These are phyloP conservation scores for Penicillium griseofulvum DNA, from an alignment of 2,329 filamentous ascomycete genomes.

Conservation along the genomic window DNA sequence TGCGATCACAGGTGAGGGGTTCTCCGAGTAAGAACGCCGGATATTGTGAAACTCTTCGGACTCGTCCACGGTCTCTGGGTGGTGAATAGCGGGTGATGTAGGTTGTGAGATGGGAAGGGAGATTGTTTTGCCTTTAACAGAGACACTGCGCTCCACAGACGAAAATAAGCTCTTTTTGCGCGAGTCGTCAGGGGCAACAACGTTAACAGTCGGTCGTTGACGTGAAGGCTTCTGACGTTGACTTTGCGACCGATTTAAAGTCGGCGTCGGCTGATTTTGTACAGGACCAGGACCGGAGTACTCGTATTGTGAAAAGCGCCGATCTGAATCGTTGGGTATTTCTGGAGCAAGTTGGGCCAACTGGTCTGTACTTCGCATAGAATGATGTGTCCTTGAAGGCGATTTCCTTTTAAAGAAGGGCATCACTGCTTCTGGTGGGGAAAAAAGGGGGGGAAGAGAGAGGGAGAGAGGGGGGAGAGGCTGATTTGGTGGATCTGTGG, in stretches of 20 bases:
- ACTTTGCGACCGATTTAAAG: conserved; percentile 26
- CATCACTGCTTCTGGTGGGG: conserved; percentile 17
- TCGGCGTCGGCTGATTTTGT: conserved; percentile 1
- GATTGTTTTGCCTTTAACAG: conserved; percentile 23
- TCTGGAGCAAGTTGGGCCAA: conserved; percentile 20
- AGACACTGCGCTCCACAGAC: conserved; percentile 29
- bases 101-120: conserved; percentile 23
- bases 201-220: conserved; percentile 22
- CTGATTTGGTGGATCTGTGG: conserved; percentile 1
- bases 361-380: conserved; percentile 23
- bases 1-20: conserved; percentile 9
- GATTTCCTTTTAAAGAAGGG: conserved; percentile 27
- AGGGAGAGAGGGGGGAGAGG: not conserved
- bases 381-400: conserved; percentile 12
- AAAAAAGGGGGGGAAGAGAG: conserved; percentile 1
- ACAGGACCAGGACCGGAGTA: not conserved
- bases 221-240: conserved; percentile 23
- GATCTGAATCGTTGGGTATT: conserved; percentile 4
- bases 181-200: conserved; percentile 27
- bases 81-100: conserved; percentile 17
- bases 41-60: not conserved
- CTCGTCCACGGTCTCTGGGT: conserved; percentile 4
- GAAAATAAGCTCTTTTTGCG: conserved; percentile 22
- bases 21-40: conserved; percentile 9
- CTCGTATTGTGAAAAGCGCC: conserved; percentile 9